phyloP scores from a whole-genome alignment of 176 grass and related monocot species.

The Saccharum officinarum region DNA sequence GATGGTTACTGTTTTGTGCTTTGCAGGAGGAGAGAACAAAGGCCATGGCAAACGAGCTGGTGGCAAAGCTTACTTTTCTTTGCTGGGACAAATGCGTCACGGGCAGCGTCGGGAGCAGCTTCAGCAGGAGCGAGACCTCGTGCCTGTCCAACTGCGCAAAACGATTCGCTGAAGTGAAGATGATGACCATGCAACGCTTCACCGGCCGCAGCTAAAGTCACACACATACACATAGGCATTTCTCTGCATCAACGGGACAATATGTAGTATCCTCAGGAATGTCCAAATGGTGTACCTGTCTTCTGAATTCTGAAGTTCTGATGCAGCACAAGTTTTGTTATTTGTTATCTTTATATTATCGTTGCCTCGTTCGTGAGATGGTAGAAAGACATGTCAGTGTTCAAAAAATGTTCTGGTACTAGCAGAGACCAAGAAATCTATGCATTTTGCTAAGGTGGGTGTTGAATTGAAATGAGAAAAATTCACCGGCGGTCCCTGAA shows the following conservation, averaged over 20 bases:
- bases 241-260: not conserved
- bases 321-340: not conserved
- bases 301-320: not conserved
- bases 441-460: not conserved
- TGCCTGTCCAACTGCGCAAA: constrained; percentile 82
- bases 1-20: not conserved
- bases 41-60: constrained; percentile 61
- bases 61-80: constrained; percentile 64
- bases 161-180: constrained; percentile 66
- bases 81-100: constrained; percentile 94
- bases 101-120: constrained; percentile 67
- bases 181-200: constrained; percentile 48
- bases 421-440: not conserved
- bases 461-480: no score
- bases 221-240: not conserved
- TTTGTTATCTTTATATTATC: not conserved
- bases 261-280: not conserved
- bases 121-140: constrained; percentile 59
- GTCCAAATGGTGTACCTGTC: not conserved
- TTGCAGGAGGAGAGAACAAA: constrained; percentile 72
- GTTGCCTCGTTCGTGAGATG: not conserved
- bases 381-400: not conserved
- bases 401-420: not conserved
- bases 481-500: no score
- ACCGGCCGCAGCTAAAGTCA: not conserved